These are phyloP conservation scores for Wallacemonas sp. DNA, from an alignment of 208 protist genomes.

Conservation along the genomic window DNA sequence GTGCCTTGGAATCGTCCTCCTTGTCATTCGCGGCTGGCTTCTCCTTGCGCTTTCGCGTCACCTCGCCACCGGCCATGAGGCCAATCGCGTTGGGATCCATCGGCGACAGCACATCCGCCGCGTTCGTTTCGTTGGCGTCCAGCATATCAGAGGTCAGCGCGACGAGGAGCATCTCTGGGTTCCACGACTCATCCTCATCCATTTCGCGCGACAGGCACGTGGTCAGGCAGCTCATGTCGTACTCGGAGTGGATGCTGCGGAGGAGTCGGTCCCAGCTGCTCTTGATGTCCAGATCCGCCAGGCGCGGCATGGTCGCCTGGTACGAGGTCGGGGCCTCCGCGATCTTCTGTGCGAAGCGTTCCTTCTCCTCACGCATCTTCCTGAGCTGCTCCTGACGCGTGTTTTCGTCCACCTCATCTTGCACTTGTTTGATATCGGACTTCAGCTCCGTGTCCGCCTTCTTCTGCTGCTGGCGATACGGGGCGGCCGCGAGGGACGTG, in stretches of 20 bases:
- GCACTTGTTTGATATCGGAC: constrained; percentile 39
- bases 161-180: constrained; percentile 88
- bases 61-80: constrained; percentile 53
- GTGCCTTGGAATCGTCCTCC: not conserved
- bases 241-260: constrained; percentile 63
- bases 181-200: constrained; percentile 87
- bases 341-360: constrained; percentile 53
- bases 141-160: constrained; percentile 88
- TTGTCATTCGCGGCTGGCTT: constrained; percentile 13
- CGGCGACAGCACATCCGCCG: constrained; percentile 27
- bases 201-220: constrained; percentile 73
- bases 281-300: constrained; percentile 70
- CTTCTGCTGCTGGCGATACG: constrained; percentile 17
- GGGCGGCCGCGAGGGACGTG: not conserved
- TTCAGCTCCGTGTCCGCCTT: constrained; percentile 35
- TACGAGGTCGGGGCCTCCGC: constrained; percentile 74
- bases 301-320: constrained; percentile 67
- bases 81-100: constrained; percentile 42
- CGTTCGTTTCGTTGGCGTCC: constrained; percentile 59
- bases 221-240: constrained; percentile 84
- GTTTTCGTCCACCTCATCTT: constrained; percentile 52
- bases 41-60: constrained; percentile 41
- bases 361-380: constrained; percentile 38
- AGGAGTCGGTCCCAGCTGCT: constrained; percentile 74
- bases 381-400: constrained; percentile 28